phyloP scores from a whole-genome alignment of 805 yeast species.

The Teunomyces barrocoloradensis region DNA sequence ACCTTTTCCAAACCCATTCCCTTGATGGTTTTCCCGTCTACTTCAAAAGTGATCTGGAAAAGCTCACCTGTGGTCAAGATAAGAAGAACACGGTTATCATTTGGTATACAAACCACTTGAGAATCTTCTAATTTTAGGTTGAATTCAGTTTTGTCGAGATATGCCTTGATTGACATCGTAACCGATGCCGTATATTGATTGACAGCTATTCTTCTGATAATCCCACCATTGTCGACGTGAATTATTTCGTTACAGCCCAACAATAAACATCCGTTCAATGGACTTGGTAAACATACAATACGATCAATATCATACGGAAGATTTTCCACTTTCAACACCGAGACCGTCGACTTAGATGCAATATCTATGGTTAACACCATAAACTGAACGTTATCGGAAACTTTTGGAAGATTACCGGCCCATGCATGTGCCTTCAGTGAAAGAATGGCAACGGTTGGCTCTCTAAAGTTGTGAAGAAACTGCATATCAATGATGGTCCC shows the following conservation, averaged over 20 bases:
- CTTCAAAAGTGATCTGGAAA: slow-evolving; percentile 33
- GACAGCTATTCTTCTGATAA: slow-evolving; percentile 58
- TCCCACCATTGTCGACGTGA: slow-evolving; percentile 79
- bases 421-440: slow-evolving; percentile 59
- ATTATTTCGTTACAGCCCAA: slow-evolving; percentile 76
- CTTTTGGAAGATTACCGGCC: slow-evolving; percentile 68
- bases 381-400: slow-evolving; percentile 61
- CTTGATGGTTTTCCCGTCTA: slow-evolving; percentile 44
- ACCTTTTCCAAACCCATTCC: slow-evolving; percentile 31
- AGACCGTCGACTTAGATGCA: slow-evolving; percentile 54
- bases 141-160: slow-evolving; percentile 47
- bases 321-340: slow-evolving; percentile 60
- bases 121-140: slow-evolving; percentile 58
- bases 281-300: slow-evolving; percentile 60
- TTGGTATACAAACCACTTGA: slow-evolving; percentile 30
- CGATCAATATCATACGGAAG: slow-evolving; percentile 74
- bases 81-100: slow-evolving; percentile 34
- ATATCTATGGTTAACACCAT: slow-evolving; percentile 69
- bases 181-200: slow-evolving; percentile 49
- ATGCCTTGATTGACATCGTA: slow-evolving; percentile 35
- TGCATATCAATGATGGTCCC: slow-evolving; percentile 67
- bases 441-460: slow-evolving; percentile 76
- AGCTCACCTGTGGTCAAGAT: slow-evolving; percentile 33
- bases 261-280: slow-evolving; percentile 65
- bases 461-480: slow-evolving; percentile 71